Percentiles rank a stretch among this genome's conserved stretches.
These are phyloP conservation scores for Trichoderma polysporum DNA, from an alignment of 2,329 filamentous ascomycete genomes.

Conservation along the genomic window DNA sequence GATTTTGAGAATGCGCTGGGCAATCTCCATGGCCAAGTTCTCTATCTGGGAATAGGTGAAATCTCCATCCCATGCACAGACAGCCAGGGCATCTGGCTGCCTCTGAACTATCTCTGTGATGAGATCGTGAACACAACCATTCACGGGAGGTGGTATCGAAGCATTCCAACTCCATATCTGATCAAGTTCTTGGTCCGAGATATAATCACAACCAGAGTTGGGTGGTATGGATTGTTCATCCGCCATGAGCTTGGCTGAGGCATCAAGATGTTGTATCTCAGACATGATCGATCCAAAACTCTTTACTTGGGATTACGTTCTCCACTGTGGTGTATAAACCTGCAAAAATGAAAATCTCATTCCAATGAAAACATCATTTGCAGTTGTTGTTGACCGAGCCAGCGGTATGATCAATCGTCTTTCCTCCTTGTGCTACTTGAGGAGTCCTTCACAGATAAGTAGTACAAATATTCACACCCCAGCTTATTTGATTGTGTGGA, in stretches of 20 bases:
- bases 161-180: constrained; percentile 23
- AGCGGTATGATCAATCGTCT: too few species aligned
- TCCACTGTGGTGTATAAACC: too few species aligned
- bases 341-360: too few species aligned
- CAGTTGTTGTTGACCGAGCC: too few species aligned
- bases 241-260: neutral
- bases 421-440: too few species aligned
- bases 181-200: constrained; percentile 1
- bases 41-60: constrained; percentile 25
- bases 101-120: constrained; percentile 30
- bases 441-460: too few species aligned
- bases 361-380: too few species aligned
- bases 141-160: constrained; percentile 19
- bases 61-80: constrained; percentile 44
- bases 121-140: constrained; percentile 41
- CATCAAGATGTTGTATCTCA: neutral
- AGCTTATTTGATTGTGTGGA: too few species aligned
- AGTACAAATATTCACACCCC: too few species aligned
- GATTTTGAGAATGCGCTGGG: constrained; percentile 4
- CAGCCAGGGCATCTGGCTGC: constrained; percentile 30
- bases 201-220: neutral
- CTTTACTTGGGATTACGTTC: neutral
- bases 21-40: constrained; percentile 8
- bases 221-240: neutral
- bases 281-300: neutral